Evolutionary conservation across 2,329 filamentous ascomycete genomes (phyloP), one percentile per base, ranked within the genome.

Genomic region (Aspergillus brunneoviolaceus): DNA sequence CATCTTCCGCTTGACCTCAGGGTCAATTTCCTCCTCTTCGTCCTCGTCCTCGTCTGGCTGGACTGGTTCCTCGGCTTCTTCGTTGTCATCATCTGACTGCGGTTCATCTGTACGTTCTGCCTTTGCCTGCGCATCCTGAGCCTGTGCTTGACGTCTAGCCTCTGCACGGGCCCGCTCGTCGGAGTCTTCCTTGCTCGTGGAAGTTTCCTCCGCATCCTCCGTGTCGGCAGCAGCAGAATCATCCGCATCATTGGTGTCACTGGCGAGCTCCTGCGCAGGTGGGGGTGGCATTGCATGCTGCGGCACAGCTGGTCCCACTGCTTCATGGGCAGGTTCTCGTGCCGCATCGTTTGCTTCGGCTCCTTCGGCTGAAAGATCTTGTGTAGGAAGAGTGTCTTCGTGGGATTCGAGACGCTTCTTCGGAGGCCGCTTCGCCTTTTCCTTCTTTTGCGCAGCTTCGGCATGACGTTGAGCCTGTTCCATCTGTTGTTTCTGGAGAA

Each of bases 401-500:
- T 70, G 63, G 42, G 82, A 79, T 66, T 85, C 84, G 19, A 80
- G 77, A 27, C 80, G 76, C 81, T 95, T 94, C 70, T 86, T 88
- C 1, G 84, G 81, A 29, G 87, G 86, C 56, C 88, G 87, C 79
- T 93, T 96, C 11, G 91, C 88, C 77, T 96, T 96, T 69, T 96
- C 92, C 74, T 96, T 94, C 79, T 90, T 96, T 58, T 88, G 82
- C 21, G 83, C 83, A 16, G 89, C 86, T 42, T 95, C 91, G 7
- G 90, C 90, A 76, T 94, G 90, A 55, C 93, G 84, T 63, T 89
- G 84, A 5, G 93, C 91, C 72, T 95, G 91, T 72, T 98, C 95
- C 73, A 91, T 81, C 76, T 99, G 95, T 74, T 98, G 92, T 73
- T 91, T 94, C 75, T 99, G 95, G 16, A 99, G 81, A 55, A 96